Evolutionary conservation across 2,329 filamentous ascomycete genomes (phyloP), one percentile per base, ranked within the genome.

Genomic region (Fusarium nanum): DNA sequence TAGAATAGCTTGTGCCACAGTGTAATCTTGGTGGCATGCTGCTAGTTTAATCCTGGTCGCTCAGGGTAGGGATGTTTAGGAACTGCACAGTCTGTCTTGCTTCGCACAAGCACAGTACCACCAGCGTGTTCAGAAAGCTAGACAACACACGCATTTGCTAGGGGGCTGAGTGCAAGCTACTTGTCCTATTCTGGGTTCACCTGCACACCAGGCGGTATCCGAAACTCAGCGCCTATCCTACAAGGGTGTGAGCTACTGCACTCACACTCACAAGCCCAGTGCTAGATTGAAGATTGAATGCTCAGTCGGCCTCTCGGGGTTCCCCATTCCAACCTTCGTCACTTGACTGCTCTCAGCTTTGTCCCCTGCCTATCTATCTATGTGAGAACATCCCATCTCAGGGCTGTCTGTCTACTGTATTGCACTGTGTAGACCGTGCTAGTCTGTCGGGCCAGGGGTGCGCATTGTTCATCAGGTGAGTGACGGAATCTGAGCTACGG

Each of bases 11-110:
- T 57, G 58, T 63, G 71, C 70, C 72, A 69, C 69, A 73, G 68
- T 76, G 75, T 73, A 71, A 77, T 76, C 68, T 73, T 74, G 73
- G 75, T 70, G 72, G 74, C 71, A 75, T 74, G 76, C 73, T 75
- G 60, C 52, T 70, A 59, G 45, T 23, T 22, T 34, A 16, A 64
- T 60, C 69, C 68, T 60, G 56, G 65, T 66, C 68, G 10, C 40
- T 62, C 27, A 27, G 34, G 49, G 72, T 57, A 73, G 60, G 72
- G 65, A 57, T 60, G 40, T 54, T 54, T 54, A 59, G 30, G 48
- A 60, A 60, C 56, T 48, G 61, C 53, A 76, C 76, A 76, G 74
- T 77, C 25, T 47, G 7, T 16, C n/a, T 68, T 50, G 46, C 9
- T 47, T n/a, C 28, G 37, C n/a, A 16, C 3, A 30, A 30, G 37